Conservation (phyloP, 2,329 filamentous ascomycete genomes). For the Phialophora tarda region DNA sequence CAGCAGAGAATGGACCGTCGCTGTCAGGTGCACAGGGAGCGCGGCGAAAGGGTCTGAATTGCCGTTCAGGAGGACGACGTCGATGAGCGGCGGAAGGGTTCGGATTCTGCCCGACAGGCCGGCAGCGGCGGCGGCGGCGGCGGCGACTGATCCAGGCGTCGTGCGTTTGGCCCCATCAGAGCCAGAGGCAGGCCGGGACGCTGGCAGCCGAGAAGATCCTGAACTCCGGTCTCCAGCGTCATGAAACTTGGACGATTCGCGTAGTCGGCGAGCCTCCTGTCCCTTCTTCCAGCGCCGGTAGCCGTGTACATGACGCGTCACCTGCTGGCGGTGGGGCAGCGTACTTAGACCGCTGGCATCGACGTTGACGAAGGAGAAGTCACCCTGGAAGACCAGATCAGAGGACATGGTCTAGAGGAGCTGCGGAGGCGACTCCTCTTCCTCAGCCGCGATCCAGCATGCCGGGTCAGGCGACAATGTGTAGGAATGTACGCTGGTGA, state of each 20-base stretch:
- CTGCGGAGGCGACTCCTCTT: background rate
- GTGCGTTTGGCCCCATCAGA: too few relatives aligned
- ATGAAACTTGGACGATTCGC: slow-evolving; percentile 18
- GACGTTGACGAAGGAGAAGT: slow-evolving; percentile 21
- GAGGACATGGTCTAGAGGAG: background rate
- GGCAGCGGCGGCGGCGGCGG: background rate
- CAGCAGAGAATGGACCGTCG: slow-evolving; percentile 15
- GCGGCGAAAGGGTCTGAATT: background rate
- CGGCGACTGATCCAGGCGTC: background rate
- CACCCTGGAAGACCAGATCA: slow-evolving; percentile 7
- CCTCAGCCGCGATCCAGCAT: background rate
- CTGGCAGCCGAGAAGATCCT: background rate
- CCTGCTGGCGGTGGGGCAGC: slow-evolving; percentile 8
- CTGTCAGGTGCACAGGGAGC: slow-evolving; percentile 6
- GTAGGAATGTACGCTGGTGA: background rate
- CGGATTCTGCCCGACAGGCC: background rate
- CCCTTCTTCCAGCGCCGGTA: slow-evolving; percentile 21
- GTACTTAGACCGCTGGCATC: slow-evolving; percentile 16
- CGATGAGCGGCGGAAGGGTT: slow-evolving; percentile 8
- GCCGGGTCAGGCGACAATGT: background rate
- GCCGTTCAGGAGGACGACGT: slow-evolving; percentile 13
- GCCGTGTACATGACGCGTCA: slow-evolving; percentile 16
- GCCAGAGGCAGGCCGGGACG: background rate
- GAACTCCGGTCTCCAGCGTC: slow-evolving; percentile 1
- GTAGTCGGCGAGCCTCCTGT: slow-evolving; percentile 13